A percentile compares a stretch with the other conserved stretches of the same genome.
phyloP scores from a whole-genome alignment of 179 eudicot genomes.

The Beta lomatogona region DNA sequence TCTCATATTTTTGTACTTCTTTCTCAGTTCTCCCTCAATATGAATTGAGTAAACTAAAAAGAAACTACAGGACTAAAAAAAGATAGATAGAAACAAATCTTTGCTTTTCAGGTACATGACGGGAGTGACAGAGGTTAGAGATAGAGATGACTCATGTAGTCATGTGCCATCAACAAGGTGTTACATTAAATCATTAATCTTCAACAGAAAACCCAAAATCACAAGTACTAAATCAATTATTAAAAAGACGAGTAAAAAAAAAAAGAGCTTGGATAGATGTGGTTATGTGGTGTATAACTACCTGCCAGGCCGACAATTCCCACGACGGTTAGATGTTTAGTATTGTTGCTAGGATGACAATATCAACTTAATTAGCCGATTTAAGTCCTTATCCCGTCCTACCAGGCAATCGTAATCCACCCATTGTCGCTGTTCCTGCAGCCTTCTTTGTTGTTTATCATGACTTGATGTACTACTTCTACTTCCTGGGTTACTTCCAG shows the following conservation, averaged over 20 bases:
- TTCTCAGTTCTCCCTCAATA: no score
- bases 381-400: slow-evolving; percentile 26
- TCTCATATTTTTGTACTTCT: no score
- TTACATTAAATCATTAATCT: no score
- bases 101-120: no score
- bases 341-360: slow-evolving; percentile 4
- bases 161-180: no score
- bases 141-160: no score
- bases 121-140: no score
- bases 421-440: slow-evolving; percentile 16
- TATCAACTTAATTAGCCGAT: slow-evolving; percentile 8
- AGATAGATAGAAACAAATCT: no score
- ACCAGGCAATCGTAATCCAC: slow-evolving; percentile 15
- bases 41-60: no score
- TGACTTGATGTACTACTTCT: background rate
- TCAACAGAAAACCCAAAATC: background rate
- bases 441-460: background rate
- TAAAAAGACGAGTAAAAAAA: background rate
- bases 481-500: background rate
- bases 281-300: background rate
- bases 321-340: slow-evolving; percentile 2
- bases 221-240: background rate
- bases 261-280: no score
- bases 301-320: slow-evolving; percentile 39
- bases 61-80: no score